phyloP scores from a whole-genome alignment of 2,329 filamentous ascomycete genomes.

The Malbranchea cinnamomea region DNA sequence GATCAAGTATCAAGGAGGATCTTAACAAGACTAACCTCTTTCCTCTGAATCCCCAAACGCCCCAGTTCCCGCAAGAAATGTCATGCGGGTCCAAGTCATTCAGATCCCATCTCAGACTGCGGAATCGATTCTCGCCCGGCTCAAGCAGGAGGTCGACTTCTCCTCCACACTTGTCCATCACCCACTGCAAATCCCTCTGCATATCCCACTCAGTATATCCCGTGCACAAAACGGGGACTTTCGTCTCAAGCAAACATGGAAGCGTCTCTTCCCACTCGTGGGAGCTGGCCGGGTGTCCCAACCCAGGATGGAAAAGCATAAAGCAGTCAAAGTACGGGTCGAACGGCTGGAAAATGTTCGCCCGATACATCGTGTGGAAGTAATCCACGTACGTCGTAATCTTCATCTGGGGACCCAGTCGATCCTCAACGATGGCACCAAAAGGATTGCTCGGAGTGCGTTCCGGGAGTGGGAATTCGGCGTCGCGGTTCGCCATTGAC shows the following conservation, averaged over 20 bases:
- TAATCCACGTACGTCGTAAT: conserved; percentile 97
- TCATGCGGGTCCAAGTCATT: conserved; percentile 93
- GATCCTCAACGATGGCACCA: conserved; percentile 84
- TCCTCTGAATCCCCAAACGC: conserved; percentile 89
- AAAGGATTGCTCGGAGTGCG: conserved; percentile 79
- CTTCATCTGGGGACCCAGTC: conserved; percentile 78
- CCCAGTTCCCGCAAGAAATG: conserved; percentile 92
- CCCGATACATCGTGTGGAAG: conserved; percentile 89
- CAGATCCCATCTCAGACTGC: conserved; percentile 89
- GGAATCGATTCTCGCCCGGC: conserved; percentile 85
- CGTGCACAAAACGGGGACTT: conserved; percentile 84
- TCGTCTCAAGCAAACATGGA: conserved; percentile 82
- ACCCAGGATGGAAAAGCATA: conserved; percentile 87
- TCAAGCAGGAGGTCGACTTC: conserved; percentile 87
- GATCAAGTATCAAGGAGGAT: background rate
- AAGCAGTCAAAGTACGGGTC: conserved; percentile 99
- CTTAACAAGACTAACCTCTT: conserved; percentile 54
- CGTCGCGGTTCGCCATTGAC: conserved; percentile 84
- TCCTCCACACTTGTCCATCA: conserved; percentile 67
- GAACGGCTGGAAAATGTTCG: conserved; percentile 80
- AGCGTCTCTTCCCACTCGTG: conserved; percentile 91
- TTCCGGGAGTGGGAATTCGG: conserved; percentile 79
- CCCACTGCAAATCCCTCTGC: conserved; percentile 82
- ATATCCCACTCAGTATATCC: conserved; percentile 95
- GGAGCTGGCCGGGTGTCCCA: conserved; percentile 83